A percentile compares a stretch with the other conserved stretches of the same genome.
Conservation (phyloP, 164 flowering plant genomes). For the Vitis amurensis region DNA sequence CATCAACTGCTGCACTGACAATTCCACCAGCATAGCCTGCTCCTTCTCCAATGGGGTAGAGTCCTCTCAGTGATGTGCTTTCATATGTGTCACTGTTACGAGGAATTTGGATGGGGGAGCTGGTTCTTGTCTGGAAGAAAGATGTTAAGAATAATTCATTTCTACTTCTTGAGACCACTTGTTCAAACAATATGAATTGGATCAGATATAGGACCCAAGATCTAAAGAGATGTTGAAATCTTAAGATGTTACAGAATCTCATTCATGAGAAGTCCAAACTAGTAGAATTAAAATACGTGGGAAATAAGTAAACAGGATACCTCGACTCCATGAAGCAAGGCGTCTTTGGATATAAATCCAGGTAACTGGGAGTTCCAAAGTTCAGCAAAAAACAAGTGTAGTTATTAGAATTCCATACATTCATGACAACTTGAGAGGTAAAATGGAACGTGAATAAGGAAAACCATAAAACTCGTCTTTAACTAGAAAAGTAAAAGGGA, state of each 20-base stretch:
- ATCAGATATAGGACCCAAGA: neutral
- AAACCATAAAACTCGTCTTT: no score
- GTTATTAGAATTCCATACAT: neutral
- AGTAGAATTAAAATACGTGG: neutral
- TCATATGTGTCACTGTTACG: conserved; percentile 70
- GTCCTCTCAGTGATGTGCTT: conserved; percentile 73
- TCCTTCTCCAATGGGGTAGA: conserved; percentile 96
- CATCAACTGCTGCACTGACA: conserved; percentile 97
- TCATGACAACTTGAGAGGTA: no score
- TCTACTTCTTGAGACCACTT: neutral
- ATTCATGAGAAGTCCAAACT: neutral
- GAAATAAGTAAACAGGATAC: conserved; percentile 28
- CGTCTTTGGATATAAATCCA: conserved; percentile 76
- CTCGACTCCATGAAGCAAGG: conserved; percentile 98
- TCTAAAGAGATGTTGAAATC: neutral
- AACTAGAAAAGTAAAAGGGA: neutral
- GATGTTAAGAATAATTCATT: neutral
- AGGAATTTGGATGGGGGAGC: conserved; percentile 84
- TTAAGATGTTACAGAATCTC: neutral
- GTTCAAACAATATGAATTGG: neutral
- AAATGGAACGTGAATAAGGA: no score
- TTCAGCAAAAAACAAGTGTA: neutral
- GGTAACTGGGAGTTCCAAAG: conserved; percentile 58
- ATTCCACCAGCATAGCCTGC: conserved; percentile 99
- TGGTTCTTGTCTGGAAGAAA: conserved; percentile 82